Conservation (phyloP, 345 rosid species). For the Noccaea bulbosa region DNA sequence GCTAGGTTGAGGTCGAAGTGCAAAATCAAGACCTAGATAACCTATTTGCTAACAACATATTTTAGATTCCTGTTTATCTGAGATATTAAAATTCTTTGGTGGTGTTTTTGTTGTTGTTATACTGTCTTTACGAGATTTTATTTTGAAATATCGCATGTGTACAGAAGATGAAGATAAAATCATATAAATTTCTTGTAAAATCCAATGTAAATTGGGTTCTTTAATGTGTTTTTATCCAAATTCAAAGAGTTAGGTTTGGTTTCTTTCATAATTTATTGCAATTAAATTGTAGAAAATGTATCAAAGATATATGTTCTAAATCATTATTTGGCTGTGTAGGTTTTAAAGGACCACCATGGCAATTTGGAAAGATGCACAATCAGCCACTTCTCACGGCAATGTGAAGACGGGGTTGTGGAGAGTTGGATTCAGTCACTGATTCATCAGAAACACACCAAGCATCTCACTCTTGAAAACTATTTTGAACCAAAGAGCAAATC, state of each 20-base stretch:
- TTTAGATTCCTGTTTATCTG: background rate
- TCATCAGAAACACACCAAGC: conserved; percentile 11
- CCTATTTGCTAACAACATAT: background rate
- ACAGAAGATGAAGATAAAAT: background rate
- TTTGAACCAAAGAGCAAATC: background rate
- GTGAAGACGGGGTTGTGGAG: background rate
- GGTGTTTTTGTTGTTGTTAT: too few relatives aligned
- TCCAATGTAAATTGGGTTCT: background rate
- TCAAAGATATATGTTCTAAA: background rate
- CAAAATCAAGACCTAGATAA: background rate
- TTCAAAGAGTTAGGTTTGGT: background rate
- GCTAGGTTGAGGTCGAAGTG: background rate
- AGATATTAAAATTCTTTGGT: too few relatives aligned
- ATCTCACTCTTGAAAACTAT: background rate
- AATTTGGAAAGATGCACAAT: conserved; percentile 18
- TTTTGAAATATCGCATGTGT: too few relatives aligned
- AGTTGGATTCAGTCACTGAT: conserved; percentile 15
- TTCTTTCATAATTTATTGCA: conserved; percentile 2
- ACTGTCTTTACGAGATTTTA: too few relatives aligned
- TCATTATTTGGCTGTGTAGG: conserved; percentile 10
- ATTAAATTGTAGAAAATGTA: background rate
- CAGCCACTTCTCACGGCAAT: background rate
- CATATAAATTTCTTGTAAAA: background rate
- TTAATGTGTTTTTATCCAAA: background rate
- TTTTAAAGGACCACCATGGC: conserved; percentile 11